A percentile compares a stretch with the other conserved stretches of the same genome.
These are phyloP conservation scores for Colletotrichum ledebouriae DNA, from an alignment of 2,329 filamentous ascomycete genomes.

Conservation along the genomic window DNA sequence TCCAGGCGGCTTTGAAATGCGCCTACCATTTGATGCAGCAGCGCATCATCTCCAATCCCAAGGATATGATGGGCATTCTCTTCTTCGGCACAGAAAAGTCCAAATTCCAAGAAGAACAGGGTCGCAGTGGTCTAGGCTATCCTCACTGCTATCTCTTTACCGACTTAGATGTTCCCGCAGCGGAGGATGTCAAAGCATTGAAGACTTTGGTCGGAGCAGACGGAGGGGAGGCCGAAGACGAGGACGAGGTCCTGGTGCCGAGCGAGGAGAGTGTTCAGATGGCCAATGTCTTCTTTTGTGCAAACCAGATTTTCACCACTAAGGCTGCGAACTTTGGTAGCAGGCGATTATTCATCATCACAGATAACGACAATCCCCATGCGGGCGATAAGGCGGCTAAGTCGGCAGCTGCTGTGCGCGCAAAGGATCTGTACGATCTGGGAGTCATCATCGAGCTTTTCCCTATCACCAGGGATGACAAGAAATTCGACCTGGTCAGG, in stretches of 20 bases:
- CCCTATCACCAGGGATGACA: slow-evolving; percentile 80
- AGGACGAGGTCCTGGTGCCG: slow-evolving; percentile 76
- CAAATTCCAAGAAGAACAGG: slow-evolving; percentile 79
- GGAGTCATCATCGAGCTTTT: slow-evolving; percentile 94
- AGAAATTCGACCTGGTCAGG: slow-evolving; percentile 82
- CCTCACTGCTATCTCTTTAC: slow-evolving; percentile 93
- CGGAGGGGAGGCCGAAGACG: slow-evolving; percentile 82
- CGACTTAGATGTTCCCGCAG: slow-evolving; percentile 89
- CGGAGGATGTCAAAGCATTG: slow-evolving; percentile 85
- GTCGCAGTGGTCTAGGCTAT: slow-evolving; percentile 74
- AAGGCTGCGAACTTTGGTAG: slow-evolving; percentile 96
- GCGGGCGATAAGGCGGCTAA: slow-evolving; percentile 77
- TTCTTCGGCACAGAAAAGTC: slow-evolving; percentile 91
- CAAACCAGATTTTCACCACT: slow-evolving; percentile 96
- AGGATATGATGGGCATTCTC: slow-evolving; percentile 96
- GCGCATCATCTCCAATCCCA: slow-evolving; percentile 95
- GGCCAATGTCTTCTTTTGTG: slow-evolving; percentile 92
- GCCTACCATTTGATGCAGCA: slow-evolving; percentile 97
- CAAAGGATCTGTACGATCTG: slow-evolving; percentile 95
- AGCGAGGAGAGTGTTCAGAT: slow-evolving; percentile 80
- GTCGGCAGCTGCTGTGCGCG: slow-evolving; percentile 84
- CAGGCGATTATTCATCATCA: slow-evolving; percentile 93
- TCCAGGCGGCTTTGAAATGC: slow-evolving; percentile 89
- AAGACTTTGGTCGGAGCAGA: slow-evolving; percentile 83
- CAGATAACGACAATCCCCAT: slow-evolving; percentile 92